Base-by-base conservation (phyloP, 768 basidiomycete species). In the Rhodosporidiobolus odoratus region DNA sequence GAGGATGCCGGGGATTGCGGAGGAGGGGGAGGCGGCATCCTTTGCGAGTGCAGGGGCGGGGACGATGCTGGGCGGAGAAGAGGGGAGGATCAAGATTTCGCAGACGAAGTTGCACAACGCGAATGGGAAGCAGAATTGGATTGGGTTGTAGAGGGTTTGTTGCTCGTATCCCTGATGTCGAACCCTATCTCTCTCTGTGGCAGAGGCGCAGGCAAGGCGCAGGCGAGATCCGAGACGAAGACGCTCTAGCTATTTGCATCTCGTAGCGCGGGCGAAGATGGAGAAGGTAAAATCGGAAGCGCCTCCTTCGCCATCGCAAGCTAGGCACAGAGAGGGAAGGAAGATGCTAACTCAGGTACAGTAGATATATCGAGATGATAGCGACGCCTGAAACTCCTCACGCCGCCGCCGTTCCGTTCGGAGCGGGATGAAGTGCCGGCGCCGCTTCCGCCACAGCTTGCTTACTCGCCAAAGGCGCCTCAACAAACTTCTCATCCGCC, bases 41-140 rank as follows among this genome's bases (percentile, higher is more conserved):
- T 30, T 34, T 16, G 32, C 67, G 27, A 40, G 48, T 30, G 66
- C 72, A 47, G 56, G 37, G 23, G 58, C 47, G 61, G 43, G 38
- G 58, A 66, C 30, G 27, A 54, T 45, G 13, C 17, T 30, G 19
- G 52, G 50, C 19, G 64, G 40, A 0, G 60, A 71, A 23, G 69
- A 75, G 25, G 73, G 68, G 19, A 30, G 75, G 58, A 61, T 98
- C 58, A 97, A 98, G 80, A 94, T 99, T 78, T 92, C 94, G 8
- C 93, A 97, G 81, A 94, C 92, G 40, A 86, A 86, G 73, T 79
- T 99, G 78, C 95, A 96, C 77, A 99, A 98, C 80, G 87, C 93
- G 0, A 85, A 86, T 2, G 95, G 95, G 5, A 83, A 89, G 57
- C 90, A 37, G 35, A 63, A 40, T 21, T 66, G 65, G 65, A 58